These are phyloP conservation scores for Talaromyces rugulosus DNA, from an alignment of 2,329 filamentous ascomycete genomes.

Conservation along the genomic window DNA sequence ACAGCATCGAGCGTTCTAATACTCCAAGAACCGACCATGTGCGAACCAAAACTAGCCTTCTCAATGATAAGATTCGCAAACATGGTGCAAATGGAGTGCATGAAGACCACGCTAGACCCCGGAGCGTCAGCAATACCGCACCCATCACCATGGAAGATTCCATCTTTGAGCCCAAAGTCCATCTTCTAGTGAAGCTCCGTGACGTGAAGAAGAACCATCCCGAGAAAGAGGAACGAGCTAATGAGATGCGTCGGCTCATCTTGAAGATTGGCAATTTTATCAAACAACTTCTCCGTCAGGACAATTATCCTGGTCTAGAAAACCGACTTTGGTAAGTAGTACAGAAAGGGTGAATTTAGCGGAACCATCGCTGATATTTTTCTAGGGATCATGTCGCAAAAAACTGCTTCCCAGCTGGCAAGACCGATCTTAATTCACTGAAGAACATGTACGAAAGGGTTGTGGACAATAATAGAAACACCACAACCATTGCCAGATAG, in stretches of 20 bases:
- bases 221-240: slow-evolving; percentile 40
- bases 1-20: slow-evolving; percentile 39
- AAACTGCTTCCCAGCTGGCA: slow-evolving; percentile 46
- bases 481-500: slow-evolving; percentile 14
- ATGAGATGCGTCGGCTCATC: slow-evolving; percentile 40
- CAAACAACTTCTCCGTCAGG: slow-evolving; percentile 32
- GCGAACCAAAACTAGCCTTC: slow-evolving; percentile 32
- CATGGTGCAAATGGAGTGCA: slow-evolving; percentile 29
- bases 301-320: slow-evolving; percentile 36
- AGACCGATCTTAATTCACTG: slow-evolving; percentile 32
- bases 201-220: slow-evolving; percentile 44
- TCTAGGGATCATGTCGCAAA: slow-evolving; percentile 41
- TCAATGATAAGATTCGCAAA: slow-evolving; percentile 30
- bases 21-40: slow-evolving; percentile 35
- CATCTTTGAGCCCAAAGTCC: slow-evolving; percentile 45
- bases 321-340: slow-evolving; percentile 41
- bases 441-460: slow-evolving; percentile 37
- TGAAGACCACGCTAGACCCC: slow-evolving; percentile 32
- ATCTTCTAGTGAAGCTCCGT: slow-evolving; percentile 40
- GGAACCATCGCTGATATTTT: slow-evolving; percentile 21
- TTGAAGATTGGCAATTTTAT: slow-evolving; percentile 46
- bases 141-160: slow-evolving; percentile 36
- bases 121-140: slow-evolving; percentile 34
- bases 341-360: neutral
- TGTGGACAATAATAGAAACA: slow-evolving; percentile 22